These are phyloP conservation scores for Fraxinus paxiana DNA, from an alignment of 305 asterid genomes.

Conservation along the genomic window DNA sequence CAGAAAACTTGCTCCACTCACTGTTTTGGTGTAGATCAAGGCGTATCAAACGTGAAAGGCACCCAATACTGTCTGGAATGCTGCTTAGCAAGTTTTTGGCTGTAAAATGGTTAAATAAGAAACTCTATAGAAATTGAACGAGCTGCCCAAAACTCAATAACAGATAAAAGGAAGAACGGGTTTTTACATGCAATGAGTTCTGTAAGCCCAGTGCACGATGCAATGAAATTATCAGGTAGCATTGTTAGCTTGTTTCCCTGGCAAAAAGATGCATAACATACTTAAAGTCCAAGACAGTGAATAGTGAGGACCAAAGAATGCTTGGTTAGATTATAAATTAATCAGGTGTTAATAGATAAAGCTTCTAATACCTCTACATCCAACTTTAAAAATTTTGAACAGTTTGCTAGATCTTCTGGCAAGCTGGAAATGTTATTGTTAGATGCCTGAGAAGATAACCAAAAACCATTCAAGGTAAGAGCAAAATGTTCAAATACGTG, in stretches of 20 bases:
- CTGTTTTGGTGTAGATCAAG: constrained; percentile 90
- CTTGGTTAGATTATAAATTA: constrained; percentile 7
- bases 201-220: constrained; percentile 73
- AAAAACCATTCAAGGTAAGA: constrained; percentile 20
- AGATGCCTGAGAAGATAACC: constrained; percentile 69
- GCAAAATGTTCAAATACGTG: neutral
- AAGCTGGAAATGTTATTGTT: constrained; percentile 73
- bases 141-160: constrained; percentile 21
- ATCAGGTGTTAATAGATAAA: neutral
- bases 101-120: constrained; percentile 30
- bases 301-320: constrained; percentile 14
- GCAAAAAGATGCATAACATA: constrained; percentile 27
- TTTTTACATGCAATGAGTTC: constrained; percentile 87
- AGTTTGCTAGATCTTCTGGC: constrained; percentile 80
- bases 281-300: constrained; percentile 10
- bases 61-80: constrained; percentile 79
- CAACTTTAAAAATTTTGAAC: constrained; percentile 68
- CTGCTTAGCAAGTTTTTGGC: constrained; percentile 68
- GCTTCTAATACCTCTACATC: constrained; percentile 65
- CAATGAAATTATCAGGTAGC: constrained; percentile 56
- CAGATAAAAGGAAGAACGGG: constrained; percentile 24
- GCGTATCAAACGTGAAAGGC: constrained; percentile 75
- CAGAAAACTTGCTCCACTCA: constrained; percentile 42
- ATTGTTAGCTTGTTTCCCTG: constrained; percentile 82
- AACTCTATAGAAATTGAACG: constrained; percentile 21